Base-by-base conservation (phyloP, 495 filamentous ascomycete genomes). In the Endocarpon pusillum region DNA sequence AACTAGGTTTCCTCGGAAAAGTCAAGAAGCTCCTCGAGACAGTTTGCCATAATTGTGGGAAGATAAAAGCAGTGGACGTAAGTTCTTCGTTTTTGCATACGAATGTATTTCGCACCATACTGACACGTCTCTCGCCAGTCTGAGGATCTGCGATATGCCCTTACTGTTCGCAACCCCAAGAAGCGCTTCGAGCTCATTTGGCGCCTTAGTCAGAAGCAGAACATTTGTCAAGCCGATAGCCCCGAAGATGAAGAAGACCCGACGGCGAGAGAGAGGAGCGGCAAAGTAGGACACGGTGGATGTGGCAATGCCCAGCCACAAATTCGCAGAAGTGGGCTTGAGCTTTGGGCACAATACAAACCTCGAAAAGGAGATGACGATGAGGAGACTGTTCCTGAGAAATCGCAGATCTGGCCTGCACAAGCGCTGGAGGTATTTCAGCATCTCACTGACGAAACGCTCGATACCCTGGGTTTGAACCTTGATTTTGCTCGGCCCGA, bases 21-120 rank as follows among this genome's bases (percentile, higher is more conserved):
- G 83, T 86, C 47, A 96, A 99, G 71, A 96, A 94, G 64, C 64
- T 99, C 38, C 66, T 99, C 43, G 89, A 99, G 67, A 84, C 80
- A 21, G 86, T 96, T 49, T 99, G 89, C 67, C 86, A 89, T 59
- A 93, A 89, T 58, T 99, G 89, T 64, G 82, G 84, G 54, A 94
- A 83, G 67, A 78, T 96, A 43, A 67, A 89, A 57, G 73, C 81
- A 50, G 84, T 94, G 67, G 77, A 78, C 73, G 87, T 94, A 71
- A 82, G 89, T 83, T 58, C 61, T 73, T 65, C 64, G 57, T 62
- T 45, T 43, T 38, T 48, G 57, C 59, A 64, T 62, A 60, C 62
- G 63, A 55, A 56, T 59, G 49, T 46, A 50, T 51, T 51, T 33
- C 53, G 51, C 46, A 49, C 54, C 43, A 42, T 59, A 53, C 57